Base-by-base conservation (phyloP, 73 alveolate genomes). In the Uronychia binucleata region DNA sequence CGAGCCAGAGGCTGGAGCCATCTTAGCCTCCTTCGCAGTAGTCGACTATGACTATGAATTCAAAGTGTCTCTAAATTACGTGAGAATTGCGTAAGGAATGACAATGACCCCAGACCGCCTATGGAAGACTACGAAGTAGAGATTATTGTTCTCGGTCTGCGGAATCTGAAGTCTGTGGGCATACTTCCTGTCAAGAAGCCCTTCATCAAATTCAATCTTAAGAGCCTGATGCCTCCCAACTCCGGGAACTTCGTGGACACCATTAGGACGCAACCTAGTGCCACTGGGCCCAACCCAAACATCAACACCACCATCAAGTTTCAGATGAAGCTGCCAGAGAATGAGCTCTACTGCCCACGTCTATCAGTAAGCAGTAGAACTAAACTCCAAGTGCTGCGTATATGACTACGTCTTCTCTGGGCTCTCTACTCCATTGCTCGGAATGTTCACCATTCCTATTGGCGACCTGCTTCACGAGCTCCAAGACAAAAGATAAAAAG, bases 281-380 rank as follows among this genome's bases (percentile, higher is more conserved):
- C 97, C 57, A 83, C 98, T 28, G 99, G 99, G 11, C 82, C 98
- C 0, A 97, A 98, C 88, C 99, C 99, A 58, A 98, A 95, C 77
- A 95, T 98, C 33, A 88, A 91, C 78, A 92, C 99, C n/a, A 92
- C 96, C 0, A 94, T 98, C 35, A 86, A 93, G 19, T 96, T 98
- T 86, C 93, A 94, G 33, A 91, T 93, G 34, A 85, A 80, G 46
- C 91, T 98, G 67, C 99, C 99, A 30, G 92, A 84, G 31, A 97
- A 94, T 81, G 85, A 85, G 29, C 86, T 95, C 28, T 97, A 88
- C 79, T 93, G 97, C 83, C 95, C 95, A 13, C 31, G 83, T 30
- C 90, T 90, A 0, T 30, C 92, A 19, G 67, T 46, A 46, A 97
- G 67, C 19, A 46, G 67, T 46, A 5, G 5, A 46, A 11, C 19